phyloP scores from a whole-genome alignment of 345 rosid species.

The Ricinus communis region DNA sequence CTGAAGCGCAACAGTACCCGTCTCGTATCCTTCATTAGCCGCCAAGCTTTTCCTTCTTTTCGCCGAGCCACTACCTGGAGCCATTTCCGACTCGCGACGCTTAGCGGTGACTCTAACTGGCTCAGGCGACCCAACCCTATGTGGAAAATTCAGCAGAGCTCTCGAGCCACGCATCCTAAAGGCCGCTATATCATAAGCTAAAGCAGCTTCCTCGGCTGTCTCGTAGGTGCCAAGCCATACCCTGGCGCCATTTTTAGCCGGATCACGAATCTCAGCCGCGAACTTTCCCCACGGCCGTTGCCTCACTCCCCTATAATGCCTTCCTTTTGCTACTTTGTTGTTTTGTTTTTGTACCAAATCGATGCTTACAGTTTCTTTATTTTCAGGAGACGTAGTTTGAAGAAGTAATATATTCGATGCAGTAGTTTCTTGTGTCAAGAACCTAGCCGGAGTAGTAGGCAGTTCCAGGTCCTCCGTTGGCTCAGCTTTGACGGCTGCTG shows the following conservation, averaged over 20 bases:
- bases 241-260: constrained; percentile 37
- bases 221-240: constrained; percentile 42
- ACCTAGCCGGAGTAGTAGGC: not conserved
- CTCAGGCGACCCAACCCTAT: constrained; percentile 25
- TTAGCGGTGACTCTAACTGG: constrained; percentile 18
- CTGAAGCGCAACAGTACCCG: constrained; percentile 9
- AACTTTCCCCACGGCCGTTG: constrained; percentile 41
- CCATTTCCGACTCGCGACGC: constrained; percentile 11
- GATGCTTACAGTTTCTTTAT: too few species aligned
- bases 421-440: not conserved
- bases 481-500: constrained; percentile 17
- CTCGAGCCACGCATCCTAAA: constrained; percentile 36
- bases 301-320: constrained; percentile 45
- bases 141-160: constrained; percentile 37
- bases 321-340: constrained; percentile 12
- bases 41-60: constrained; percentile 31
- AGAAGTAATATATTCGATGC: not conserved
- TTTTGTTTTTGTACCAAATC: not conserved
- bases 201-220: constrained; percentile 41
- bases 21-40: constrained; percentile 14
- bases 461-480: not conserved
- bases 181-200: constrained; percentile 39
- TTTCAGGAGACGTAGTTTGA: not conserved
- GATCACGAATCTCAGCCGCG: constrained; percentile 40
- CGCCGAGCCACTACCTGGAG: constrained; percentile 9